phyloP scores from a whole-genome alignment of 148 eudicot genomes.

The Arbutus unedo region DNA sequence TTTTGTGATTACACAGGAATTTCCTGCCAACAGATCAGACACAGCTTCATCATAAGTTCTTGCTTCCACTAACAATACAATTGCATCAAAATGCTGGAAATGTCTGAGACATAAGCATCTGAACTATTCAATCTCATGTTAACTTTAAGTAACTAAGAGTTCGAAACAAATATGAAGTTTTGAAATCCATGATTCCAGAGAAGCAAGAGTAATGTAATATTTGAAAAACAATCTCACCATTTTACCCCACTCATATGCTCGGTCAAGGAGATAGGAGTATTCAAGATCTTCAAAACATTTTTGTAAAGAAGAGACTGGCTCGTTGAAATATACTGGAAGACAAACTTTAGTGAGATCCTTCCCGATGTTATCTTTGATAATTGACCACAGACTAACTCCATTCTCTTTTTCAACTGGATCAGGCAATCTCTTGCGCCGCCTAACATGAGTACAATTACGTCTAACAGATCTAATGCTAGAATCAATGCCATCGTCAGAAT shows the following conservation, averaged over 20 bases:
- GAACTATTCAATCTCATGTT: neutral
- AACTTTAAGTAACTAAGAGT: neutral
- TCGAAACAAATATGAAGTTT: neutral
- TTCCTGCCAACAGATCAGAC: neutral
- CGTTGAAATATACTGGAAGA: conserved; percentile 39
- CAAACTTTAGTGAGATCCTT: conserved; percentile 35
- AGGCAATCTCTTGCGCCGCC: conserved; percentile 31
- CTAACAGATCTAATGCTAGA: conserved; percentile 14
- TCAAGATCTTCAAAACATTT: conserved; percentile 33
- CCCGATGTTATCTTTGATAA: conserved; percentile 35
- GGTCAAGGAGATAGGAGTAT: conserved; percentile 33
- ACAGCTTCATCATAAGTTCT: conserved; percentile 4
- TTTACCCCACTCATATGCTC: conserved; percentile 36
- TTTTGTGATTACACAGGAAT: neutral
- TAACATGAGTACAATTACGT: conserved; percentile 20
- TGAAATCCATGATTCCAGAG: neutral
- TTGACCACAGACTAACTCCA: conserved; percentile 34
- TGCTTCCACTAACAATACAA: neutral
- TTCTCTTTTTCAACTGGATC: conserved; percentile 30
- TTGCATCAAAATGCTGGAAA: neutral
- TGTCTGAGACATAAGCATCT: neutral
- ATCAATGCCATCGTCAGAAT: conserved; percentile 20
- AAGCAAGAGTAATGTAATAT: neutral
- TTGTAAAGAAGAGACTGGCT: conserved; percentile 33
- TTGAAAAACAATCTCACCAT: conserved; percentile 15